phyloP scores from a whole-genome alignment of 2,329 filamentous ascomycete genomes.

The Parastagonospora nodorum region DNA sequence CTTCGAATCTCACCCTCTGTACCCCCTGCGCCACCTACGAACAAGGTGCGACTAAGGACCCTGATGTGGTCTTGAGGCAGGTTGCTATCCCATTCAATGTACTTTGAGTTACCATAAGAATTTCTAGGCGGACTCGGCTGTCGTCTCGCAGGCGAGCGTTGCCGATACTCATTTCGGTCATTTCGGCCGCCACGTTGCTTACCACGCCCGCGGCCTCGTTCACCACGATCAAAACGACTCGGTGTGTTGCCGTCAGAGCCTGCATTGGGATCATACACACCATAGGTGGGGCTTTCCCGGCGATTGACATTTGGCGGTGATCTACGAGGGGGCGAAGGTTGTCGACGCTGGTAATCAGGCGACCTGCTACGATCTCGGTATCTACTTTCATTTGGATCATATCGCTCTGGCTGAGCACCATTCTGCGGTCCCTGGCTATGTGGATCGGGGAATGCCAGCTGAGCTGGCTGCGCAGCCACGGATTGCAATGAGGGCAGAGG shows the following conservation, averaged over 20 bases:
- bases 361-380: constrained; percentile 56
- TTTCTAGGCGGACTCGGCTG: constrained; percentile 58
- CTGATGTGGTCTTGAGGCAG: constrained; percentile 76
- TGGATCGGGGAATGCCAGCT: constrained; percentile 16
- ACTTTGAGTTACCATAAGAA: constrained; percentile 61
- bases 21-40: constrained; percentile 82
- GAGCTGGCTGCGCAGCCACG: constrained; percentile 16
- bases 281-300: constrained; percentile 72
- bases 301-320: constrained; percentile 65
- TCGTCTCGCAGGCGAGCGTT: constrained; percentile 78
- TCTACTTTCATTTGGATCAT: constrained; percentile 40
- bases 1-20: constrained; percentile 80
- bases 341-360: constrained; percentile 69
- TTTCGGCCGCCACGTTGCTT: constrained; percentile 47
- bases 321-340: constrained; percentile 54
- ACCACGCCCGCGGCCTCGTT: constrained; percentile 61
- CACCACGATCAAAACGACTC: constrained; percentile 58
- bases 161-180: constrained; percentile 72
- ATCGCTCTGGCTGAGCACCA: constrained; percentile 28
- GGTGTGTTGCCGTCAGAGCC: constrained; percentile 62
- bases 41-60: constrained; percentile 92
- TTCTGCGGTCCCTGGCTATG: constrained; percentile 27
- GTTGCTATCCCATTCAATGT: constrained; percentile 76
- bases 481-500: constrained; percentile 35
- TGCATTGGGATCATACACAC: constrained; percentile 70